Evolutionary conservation across 1,139 yeast species (phyloP).

Genomic region (Candida pseudocylindracea): DNA sequence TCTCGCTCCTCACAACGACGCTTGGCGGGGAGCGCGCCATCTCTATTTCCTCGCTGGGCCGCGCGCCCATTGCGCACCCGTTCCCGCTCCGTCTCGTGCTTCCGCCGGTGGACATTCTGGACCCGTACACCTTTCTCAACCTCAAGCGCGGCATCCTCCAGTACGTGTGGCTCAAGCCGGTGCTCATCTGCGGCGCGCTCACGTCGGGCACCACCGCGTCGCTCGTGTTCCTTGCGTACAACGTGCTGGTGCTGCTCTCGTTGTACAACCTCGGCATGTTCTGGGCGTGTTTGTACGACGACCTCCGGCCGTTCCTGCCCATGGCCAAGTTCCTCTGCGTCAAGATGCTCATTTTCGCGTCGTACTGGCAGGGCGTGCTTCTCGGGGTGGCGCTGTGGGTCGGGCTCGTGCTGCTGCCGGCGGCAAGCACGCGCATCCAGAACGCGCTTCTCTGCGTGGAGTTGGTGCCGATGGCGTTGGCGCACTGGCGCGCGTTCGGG

Average conservation of each 20-base stretch:
- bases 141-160: conserved; percentile 79
- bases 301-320: conserved; percentile 63
- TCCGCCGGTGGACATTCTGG: conserved; percentile 57
- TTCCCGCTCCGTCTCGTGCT: conserved; percentile 27
- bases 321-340: conserved; percentile 88
- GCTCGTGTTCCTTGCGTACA: conserved; percentile 50
- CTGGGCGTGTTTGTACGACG: conserved; percentile 72
- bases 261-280: conserved; percentile 72
- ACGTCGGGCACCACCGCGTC: too few relatives aligned
- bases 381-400: conserved; percentile 36
- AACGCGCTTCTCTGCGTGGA: conserved; percentile 70
- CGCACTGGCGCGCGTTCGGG: conserved; percentile 76
- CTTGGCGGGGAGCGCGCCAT: conserved; percentile 85
- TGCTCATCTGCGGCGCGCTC: conserved; percentile 36
- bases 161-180: conserved; percentile 87
- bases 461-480: conserved; percentile 63
- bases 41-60: conserved; percentile 48
- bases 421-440: conserved; percentile 30
- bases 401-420: conserved; percentile 5
- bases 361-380: conserved; percentile 85
- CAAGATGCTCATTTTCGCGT: conserved; percentile 80
- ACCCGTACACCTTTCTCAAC: conserved; percentile 54
- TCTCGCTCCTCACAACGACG: conserved; percentile 57
- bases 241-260: conserved; percentile 60
- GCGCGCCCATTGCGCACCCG: conserved; percentile 57